Evolutionary conservation across 2,329 filamentous ascomycete genomes (phyloP).

Genomic region (Dactylellina drechsleri): DNA sequence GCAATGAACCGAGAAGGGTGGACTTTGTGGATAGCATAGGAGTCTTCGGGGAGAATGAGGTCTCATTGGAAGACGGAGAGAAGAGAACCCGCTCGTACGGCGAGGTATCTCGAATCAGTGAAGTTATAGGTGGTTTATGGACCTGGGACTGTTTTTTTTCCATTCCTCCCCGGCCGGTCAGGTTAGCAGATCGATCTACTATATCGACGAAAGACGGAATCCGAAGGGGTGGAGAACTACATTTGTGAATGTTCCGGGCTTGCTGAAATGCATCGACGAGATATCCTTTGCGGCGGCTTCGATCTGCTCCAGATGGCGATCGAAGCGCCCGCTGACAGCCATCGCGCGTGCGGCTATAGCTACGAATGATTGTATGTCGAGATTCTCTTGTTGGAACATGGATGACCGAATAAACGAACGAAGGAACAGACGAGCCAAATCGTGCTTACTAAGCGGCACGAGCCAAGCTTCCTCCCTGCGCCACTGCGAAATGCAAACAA

Average conservation of each 20-base stretch:
- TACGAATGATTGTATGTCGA: too few relatives aligned
- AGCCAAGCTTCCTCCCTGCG: too few relatives aligned
- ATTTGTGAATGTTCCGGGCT: conserved; percentile 50
- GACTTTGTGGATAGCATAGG: conserved; percentile 17
- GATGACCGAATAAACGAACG: too few relatives aligned
- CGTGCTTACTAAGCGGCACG: too few relatives aligned
- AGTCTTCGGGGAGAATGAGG: conserved; percentile 7
- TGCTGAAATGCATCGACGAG: conserved; percentile 47
- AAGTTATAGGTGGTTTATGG: conserved; percentile 46
- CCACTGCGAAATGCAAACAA: too few relatives aligned
- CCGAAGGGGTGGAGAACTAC: conserved; percentile 1
- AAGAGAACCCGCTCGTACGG: conserved; percentile 51
- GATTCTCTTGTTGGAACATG: neutral
- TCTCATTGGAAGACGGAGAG: conserved; percentile 20
- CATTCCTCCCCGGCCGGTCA: too few relatives aligned
- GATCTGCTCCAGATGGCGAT: conserved; percentile 49
- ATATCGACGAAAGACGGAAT: too few relatives aligned
- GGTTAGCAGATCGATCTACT: too few relatives aligned
- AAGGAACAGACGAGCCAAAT: too few relatives aligned
- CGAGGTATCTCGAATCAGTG: conserved; percentile 47
- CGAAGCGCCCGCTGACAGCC: conserved; percentile 38
- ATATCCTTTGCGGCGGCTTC: conserved; percentile 46
- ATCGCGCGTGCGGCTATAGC: conserved; percentile 2
- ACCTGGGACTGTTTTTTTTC: conserved; percentile 35
- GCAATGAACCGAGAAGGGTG: conserved; percentile 32